These are phyloP conservation scores for Porcisia hertigi DNA, from an alignment of 208 protist species.

Conservation along the genomic window DNA sequence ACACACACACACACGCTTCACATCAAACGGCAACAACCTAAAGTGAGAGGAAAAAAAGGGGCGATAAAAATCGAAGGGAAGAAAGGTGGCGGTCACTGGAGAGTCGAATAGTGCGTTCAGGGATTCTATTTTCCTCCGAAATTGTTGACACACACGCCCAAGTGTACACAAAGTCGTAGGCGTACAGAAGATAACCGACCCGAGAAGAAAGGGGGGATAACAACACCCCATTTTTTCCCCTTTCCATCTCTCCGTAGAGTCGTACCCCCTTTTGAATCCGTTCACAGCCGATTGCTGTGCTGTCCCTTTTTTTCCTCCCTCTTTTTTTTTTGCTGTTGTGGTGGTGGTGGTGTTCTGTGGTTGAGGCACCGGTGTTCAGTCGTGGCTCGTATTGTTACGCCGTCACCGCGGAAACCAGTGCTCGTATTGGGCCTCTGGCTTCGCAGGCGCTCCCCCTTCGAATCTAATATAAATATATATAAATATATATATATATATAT, in stretches of 20 bases:
- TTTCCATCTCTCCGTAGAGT: neutral
- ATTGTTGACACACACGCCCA: neutral
- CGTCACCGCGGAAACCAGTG: neutral
- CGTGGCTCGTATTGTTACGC: neutral
- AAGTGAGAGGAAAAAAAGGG: neutral
- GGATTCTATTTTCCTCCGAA: neutral
- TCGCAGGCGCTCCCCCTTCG: neutral
- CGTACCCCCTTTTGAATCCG: neutral
- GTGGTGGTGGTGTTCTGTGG: no score
- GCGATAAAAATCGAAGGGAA: neutral
- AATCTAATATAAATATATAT: no score
- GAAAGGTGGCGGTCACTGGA: neutral
- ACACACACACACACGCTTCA: neutral
- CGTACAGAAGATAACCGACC: neutral
- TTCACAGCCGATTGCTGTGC: neutral
- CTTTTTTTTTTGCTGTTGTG: no score
- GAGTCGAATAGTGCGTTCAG: neutral
- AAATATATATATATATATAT: no score
- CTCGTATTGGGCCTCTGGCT: neutral
- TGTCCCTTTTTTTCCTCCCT: neutral
- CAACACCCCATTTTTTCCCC: neutral
- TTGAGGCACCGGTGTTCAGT: no score
- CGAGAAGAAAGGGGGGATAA: neutral
- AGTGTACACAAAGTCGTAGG: neutral
- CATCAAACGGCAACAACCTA: neutral